Evolutionary conservation across 805 yeast genomes (phyloP).

Genomic region (Zygosaccharomyces gambellarensis): DNA sequence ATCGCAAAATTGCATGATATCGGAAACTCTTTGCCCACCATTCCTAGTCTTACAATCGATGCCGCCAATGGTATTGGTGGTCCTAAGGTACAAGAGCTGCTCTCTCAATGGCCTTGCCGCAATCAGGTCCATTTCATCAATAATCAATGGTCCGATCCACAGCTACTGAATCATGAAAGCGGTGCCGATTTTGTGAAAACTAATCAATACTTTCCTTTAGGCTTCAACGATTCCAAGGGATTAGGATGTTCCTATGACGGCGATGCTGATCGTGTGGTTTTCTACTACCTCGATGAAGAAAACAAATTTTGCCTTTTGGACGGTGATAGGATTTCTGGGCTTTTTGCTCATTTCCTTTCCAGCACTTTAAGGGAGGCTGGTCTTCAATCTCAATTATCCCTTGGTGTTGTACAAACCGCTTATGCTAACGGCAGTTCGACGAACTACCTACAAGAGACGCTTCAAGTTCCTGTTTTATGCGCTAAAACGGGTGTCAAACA

Average conservation of each 20-base stretch:
- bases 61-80: slow-evolving; percentile 98
- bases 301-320: slow-evolving; percentile 58
- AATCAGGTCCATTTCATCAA: slow-evolving; percentile 49
- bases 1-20: slow-evolving; percentile 16
- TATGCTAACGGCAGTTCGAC: slow-evolving; percentile 96
- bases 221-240: slow-evolving; percentile 37
- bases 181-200: slow-evolving; percentile 97
- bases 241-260: slow-evolving; percentile 89
- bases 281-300: slow-evolving; percentile 50
- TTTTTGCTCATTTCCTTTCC: slow-evolving; percentile 67
- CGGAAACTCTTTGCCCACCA: background rate
- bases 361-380: slow-evolving; percentile 45
- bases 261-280: slow-evolving; percentile 92
- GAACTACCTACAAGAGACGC: slow-evolving; percentile 51
- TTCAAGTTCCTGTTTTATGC: slow-evolving; percentile 75
- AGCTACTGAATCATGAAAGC: slow-evolving; percentile 65
- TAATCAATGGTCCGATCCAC: slow-evolving; percentile 48
- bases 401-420: slow-evolving; percentile 95
- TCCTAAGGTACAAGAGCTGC: slow-evolving; percentile 54
- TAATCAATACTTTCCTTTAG: slow-evolving; percentile 69
- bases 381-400: slow-evolving; percentile 35
- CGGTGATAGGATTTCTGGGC: slow-evolving; percentile 89
- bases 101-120: slow-evolving; percentile 31
- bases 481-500: slow-evolving; percentile 97
- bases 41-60: slow-evolving; percentile 56